Evolutionary conservation across 2,329 filamentous ascomycete species (phyloP).

Genomic region (Trichoderma polysporum): DNA sequence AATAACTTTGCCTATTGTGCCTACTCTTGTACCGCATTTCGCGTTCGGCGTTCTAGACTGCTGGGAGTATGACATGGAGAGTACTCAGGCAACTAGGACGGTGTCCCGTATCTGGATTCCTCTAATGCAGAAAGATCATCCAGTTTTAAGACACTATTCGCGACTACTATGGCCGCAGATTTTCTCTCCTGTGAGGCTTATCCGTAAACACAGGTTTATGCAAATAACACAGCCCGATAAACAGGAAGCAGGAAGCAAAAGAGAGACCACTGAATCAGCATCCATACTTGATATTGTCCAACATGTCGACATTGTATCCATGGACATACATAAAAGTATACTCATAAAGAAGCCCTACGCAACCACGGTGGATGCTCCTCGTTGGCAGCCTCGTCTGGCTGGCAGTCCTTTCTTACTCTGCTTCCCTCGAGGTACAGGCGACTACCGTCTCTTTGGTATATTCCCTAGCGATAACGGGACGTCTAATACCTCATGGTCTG

Average conservation of each 20-base stretch:
- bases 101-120: constrained; percentile 18
- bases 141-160: neutral
- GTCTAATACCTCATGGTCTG: neutral
- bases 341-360: constrained; percentile 20
- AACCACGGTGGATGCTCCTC: neutral
- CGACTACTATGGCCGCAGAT: constrained; percentile 2
- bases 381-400: constrained; percentile 12
- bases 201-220: constrained; percentile 2
- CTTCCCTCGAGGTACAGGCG: constrained; percentile 9
- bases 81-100: neutral
- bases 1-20: constrained; percentile 9
- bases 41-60: constrained; percentile 14
- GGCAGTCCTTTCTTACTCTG: constrained; percentile 18
- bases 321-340: constrained; percentile 5
- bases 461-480: neutral
- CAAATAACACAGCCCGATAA: neutral
- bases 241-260: neutral
- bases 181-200: constrained; percentile 2
- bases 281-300: neutral
- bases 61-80: constrained; percentile 1
- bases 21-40: constrained; percentile 10
- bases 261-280: neutral
- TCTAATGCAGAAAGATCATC: neutral
- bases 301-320: constrained; percentile 13
- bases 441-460: constrained; percentile 16